A percentile compares a stretch with the other conserved stretches of the same genome.
phyloP scores from a whole-genome alignment of 2,329 filamentous ascomycete species.

The Teratosphaeria epicoccoides region DNA sequence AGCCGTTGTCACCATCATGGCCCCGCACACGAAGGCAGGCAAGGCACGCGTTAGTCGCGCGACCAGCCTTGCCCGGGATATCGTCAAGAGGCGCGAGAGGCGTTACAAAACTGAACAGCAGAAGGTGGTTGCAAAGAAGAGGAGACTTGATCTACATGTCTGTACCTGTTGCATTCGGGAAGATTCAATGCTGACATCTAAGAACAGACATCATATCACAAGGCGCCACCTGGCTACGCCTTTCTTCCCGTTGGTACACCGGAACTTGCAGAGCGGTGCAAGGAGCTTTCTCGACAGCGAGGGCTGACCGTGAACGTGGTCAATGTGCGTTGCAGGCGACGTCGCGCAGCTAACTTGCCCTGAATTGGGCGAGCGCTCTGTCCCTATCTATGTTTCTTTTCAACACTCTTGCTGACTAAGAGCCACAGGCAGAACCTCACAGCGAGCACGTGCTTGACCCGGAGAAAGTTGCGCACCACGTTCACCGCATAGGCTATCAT shows the following conservation, averaged over 20 bases:
- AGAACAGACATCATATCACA: constrained; percentile 43
- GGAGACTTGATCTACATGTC: constrained; percentile 44
- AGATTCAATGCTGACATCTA: background rate
- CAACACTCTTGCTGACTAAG: background rate
- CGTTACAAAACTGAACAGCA: constrained; percentile 50
- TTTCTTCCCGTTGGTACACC: constrained; percentile 52
- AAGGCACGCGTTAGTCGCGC: constrained; percentile 9
- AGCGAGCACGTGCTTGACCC: constrained; percentile 14
- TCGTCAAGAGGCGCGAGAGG: constrained; percentile 29
- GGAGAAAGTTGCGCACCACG: constrained; percentile 44
- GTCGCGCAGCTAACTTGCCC: background rate
- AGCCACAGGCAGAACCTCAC: constrained; percentile 12
- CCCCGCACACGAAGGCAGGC: constrained; percentile 1
- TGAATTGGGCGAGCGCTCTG: background rate
- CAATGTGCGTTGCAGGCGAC: constrained; percentile 41
- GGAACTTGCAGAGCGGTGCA: constrained; percentile 48
- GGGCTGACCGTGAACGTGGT: constrained; percentile 47
- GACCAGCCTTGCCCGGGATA: constrained; percentile 16
- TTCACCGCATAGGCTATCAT: constrained; percentile 52
- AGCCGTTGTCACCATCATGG: background rate
- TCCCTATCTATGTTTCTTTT: background rate
- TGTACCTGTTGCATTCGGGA: constrained; percentile 16
- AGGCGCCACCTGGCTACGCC: constrained; percentile 48
- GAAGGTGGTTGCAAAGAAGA: constrained; percentile 48
- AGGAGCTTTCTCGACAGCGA: constrained; percentile 47